Conservation (phyloP, 176 grass and related monocot genomes). For the bread wheat (Triticum aestivum) region DNA sequence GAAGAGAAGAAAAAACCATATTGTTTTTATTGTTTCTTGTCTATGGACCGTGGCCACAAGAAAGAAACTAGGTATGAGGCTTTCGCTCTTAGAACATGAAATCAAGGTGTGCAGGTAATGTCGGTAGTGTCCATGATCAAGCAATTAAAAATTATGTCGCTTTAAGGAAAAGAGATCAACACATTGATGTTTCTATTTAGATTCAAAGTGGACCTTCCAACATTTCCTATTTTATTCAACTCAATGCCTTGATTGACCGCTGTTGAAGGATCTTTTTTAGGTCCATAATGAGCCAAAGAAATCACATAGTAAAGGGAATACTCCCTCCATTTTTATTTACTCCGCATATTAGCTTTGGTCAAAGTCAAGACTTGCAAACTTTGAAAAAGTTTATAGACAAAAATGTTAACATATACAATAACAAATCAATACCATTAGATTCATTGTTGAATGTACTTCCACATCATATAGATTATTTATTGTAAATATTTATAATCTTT, state of each 20-base stretch:
- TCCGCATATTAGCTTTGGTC: too few relatives aligned
- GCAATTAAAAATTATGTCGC: neutral
- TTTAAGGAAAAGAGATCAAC: neutral
- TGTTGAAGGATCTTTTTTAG: neutral
- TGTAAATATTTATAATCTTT: too few relatives aligned
- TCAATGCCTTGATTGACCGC: neutral
- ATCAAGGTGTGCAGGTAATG: neutral
- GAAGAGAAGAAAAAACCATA: neutral
- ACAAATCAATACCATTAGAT: too few relatives aligned
- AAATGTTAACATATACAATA: too few relatives aligned
- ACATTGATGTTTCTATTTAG: neutral
- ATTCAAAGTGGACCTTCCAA: neutral
- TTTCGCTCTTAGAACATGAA: neutral
- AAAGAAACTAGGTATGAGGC: neutral
- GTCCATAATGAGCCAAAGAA: neutral
- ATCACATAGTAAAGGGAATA: neutral
- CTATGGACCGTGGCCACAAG: neutral
- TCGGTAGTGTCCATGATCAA: neutral
- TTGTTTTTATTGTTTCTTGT: neutral
- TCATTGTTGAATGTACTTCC: too few relatives aligned
- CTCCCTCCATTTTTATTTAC: too few relatives aligned
- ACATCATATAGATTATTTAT: too few relatives aligned
- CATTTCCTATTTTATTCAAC: neutral
- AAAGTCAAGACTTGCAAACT: too few relatives aligned
- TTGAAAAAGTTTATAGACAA: too few relatives aligned